Conservation (phyloP, 352 stramenopile species). For the Phytophthora quininea region DNA sequence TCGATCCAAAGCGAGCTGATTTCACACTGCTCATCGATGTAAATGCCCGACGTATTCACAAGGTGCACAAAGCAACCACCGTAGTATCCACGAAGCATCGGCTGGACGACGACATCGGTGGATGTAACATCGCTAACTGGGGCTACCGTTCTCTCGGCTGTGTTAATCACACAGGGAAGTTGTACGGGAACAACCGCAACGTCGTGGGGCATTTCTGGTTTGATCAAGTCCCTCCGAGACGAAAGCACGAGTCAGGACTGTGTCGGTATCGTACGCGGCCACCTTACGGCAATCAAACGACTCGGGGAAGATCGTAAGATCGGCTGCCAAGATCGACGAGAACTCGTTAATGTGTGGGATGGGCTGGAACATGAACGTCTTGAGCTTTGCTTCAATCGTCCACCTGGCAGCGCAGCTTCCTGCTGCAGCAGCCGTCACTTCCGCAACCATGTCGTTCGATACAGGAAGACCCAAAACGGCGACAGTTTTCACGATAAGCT, state of each 20-base stretch:
- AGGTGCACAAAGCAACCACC: constrained; percentile 38
- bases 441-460: constrained; percentile 32
- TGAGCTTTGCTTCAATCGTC: constrained; percentile 33
- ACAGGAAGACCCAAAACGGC: constrained; percentile 25
- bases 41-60: constrained; percentile 39
- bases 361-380: constrained; percentile 47
- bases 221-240: constrained; percentile 38
- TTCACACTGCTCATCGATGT: constrained; percentile 31
- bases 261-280: constrained; percentile 23
- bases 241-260: constrained; percentile 24
- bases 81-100: constrained; percentile 41
- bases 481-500: constrained; percentile 33
- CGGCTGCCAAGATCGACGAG: constrained; percentile 38
- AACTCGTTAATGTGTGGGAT: constrained; percentile 39
- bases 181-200: constrained; percentile 41
- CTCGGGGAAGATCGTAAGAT: constrained; percentile 42
- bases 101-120: constrained; percentile 28
- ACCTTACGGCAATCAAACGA: constrained; percentile 23
- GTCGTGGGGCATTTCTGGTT: constrained; percentile 39
- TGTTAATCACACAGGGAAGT: constrained; percentile 40
- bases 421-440: constrained; percentile 14
- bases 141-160: constrained; percentile 18
- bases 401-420: constrained; percentile 30
- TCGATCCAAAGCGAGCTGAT: constrained; percentile 38
- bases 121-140: constrained; percentile 16